Conservation (phyloP, 2,329 filamentous ascomycete species). For the Lecanicillium sp. region DNA sequence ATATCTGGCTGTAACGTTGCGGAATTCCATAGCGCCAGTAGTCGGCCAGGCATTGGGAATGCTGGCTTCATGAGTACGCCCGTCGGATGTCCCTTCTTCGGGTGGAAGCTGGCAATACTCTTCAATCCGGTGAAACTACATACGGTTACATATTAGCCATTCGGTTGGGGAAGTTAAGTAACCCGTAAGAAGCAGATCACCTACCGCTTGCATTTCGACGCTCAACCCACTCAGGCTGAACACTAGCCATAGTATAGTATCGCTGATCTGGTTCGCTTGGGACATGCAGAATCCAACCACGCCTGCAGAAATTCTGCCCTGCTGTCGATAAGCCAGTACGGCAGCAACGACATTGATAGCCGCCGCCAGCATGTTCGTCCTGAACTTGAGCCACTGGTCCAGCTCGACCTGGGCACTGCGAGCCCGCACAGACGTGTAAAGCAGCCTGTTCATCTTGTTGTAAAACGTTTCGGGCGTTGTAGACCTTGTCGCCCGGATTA, state of each 20-base stretch:
- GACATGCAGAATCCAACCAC: conserved; percentile 48
- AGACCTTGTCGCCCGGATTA: conserved; percentile 43
- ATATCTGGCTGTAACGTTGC: conserved; percentile 41
- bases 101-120: conserved; percentile 38
- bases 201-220: conserved; percentile 41
- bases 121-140: conserved; percentile 39
- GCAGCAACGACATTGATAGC: conserved; percentile 1
- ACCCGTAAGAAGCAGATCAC: conserved; percentile 18
- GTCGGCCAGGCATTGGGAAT: too few relatives aligned
- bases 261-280: conserved; percentile 47
- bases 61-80: too few relatives aligned
- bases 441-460: conserved; percentile 37
- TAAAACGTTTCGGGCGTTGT: conserved; percentile 40
- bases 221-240: conserved; percentile 45
- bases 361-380: conserved; percentile 1
- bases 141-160: neutral
- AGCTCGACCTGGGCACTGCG: conserved; percentile 22
- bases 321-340: neutral
- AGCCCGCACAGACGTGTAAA: conserved; percentile 37
- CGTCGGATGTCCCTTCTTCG: conserved; percentile 25
- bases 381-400: conserved; percentile 3
- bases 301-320: conserved; percentile 37
- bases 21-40: conserved; percentile 39
- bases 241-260: conserved; percentile 42
- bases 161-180: too few relatives aligned